Evolutionary conservation across 345 rosid species (phyloP), one percentile per base, ranked within the genome.

Genomic region (Aegle marmelos): DNA sequence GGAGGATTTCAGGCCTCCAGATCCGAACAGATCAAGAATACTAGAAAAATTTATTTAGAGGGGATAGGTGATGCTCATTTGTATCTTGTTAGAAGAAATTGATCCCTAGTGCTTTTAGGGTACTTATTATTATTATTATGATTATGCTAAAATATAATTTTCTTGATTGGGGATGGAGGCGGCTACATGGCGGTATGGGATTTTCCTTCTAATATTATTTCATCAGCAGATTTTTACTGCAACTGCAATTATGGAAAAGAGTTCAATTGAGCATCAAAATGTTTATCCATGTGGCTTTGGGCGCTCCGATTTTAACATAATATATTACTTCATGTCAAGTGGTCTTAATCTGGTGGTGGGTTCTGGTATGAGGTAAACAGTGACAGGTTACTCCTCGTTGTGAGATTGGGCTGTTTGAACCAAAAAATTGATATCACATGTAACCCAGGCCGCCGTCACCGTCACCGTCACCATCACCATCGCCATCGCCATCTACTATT

Each of bases 1-100:
- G 85, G 95, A 92, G 85, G 94, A 89, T 79, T 94, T 94, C 83
- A 86, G 83, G 59, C 98, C 97, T 36, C 88, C 75, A 27, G 80
- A 84, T 75, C 87, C 91, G 48, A 76, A 67, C 80, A 82, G 83
- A 81, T 91, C 95, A 75, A 89, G 88, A 85, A 85, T 84, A 65
- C 86, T 94, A 85, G 97, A 90, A 60, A 92, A 80, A 24, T 92
- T 94, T 84, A 87, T 90, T 85, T 90, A 92, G 94, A 67, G 81
- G 79, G 57, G 56, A 63, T 21, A 70, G 68, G 76, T 78, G 90
- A 79, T 72, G 87, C 88, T 84, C 82, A 27, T 74, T 8, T 83
- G 86, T 75, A 80, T 70, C 79, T 68, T 79, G 64, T 25, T 76
- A 76, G 74, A 37, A 80, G 79, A 72, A 81, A 81, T 68, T 65